phyloP scores from a whole-genome alignment of 176 grass and related monocot genomes.

The Triticum dicoccoides region DNA sequence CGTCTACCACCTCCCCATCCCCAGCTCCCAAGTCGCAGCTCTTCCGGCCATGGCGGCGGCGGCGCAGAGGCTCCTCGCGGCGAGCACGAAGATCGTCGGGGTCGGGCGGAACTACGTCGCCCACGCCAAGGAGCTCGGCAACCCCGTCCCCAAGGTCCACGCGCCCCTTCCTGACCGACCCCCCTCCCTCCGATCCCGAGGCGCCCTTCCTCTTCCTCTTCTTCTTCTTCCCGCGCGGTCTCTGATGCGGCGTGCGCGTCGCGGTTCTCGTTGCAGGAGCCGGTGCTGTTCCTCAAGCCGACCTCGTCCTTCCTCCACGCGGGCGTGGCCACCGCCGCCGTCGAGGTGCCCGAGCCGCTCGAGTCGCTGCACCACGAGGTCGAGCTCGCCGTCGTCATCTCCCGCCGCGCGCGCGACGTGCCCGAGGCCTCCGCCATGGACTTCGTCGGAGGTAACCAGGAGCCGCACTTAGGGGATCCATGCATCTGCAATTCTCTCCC shows the following conservation, averaged over 20 bases:
- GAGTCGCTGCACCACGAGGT: constrained; percentile 92
- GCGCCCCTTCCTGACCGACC: not conserved
- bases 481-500: not conserved
- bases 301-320: constrained; percentile 91
- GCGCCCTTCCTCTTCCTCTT: not conserved
- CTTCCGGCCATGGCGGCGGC: constrained; percentile 35
- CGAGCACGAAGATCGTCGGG: constrained; percentile 82
- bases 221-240: not conserved
- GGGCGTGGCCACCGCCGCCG: constrained; percentile 48
- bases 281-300: constrained; percentile 89
- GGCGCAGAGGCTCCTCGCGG: constrained; percentile 56
- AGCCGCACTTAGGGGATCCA: not conserved
- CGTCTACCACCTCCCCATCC: not conserved
- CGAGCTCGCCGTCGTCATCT: constrained; percentile 91
- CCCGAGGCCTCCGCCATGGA: constrained; percentile 74
- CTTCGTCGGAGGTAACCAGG: constrained; percentile 70
- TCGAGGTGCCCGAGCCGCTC: constrained; percentile 82
- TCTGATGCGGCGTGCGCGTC: not conserved
- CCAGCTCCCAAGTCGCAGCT: not conserved
- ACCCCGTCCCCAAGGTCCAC: constrained; percentile 83
- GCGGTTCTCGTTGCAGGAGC: constrained; percentile 46
- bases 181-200: constrained; percentile 8
- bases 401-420: constrained; percentile 64
- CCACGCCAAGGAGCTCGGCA: constrained; percentile 89
- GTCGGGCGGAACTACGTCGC: constrained; percentile 78